Percentiles rank a stretch among this genome's conserved stretches.
Evolutionary conservation across 495 filamentous ascomycete species (phyloP).

Genomic region (Talaromyces trachyspermus): DNA sequence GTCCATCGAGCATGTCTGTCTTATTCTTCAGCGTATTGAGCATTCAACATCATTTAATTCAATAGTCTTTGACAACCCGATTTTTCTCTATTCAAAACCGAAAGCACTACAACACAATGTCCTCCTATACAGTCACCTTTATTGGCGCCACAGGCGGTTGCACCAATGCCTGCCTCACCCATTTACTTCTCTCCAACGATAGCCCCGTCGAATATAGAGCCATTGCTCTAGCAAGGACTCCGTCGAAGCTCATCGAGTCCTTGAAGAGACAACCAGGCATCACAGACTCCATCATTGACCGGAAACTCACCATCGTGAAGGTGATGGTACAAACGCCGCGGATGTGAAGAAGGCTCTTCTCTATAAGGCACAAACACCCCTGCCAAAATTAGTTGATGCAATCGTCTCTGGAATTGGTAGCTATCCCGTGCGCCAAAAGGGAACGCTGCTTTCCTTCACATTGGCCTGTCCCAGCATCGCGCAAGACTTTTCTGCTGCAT

Average conservation of each 20-base stretch:
- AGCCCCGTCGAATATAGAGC: too few relatives aligned
- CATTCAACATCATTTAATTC: not conserved
- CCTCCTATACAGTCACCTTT: slow-evolving; percentile 32
- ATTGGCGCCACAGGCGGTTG: slow-evolving; percentile 47
- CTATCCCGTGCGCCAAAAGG: slow-evolving; percentile 14
- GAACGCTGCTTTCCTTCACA: slow-evolving; percentile 9
- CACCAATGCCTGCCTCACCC: slow-evolving; percentile 38
- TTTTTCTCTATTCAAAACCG: not conserved
- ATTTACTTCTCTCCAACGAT: slow-evolving; percentile 34
- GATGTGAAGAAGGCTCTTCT: slow-evolving; percentile 31
- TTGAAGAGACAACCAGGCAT: slow-evolving; percentile 28
- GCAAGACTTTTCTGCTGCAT: slow-evolving; percentile 15
- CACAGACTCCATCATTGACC: slow-evolving; percentile 18
- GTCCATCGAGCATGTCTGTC: not conserved
- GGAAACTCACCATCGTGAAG: slow-evolving; percentile 42
- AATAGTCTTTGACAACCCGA: too few relatives aligned
- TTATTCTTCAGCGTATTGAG: not conserved
- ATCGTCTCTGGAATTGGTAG: slow-evolving; percentile 45
- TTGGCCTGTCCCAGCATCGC: slow-evolving; percentile 22
- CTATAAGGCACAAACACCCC: not conserved
- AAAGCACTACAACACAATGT: slow-evolving; percentile 2
- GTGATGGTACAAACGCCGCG: slow-evolving; percentile 41
- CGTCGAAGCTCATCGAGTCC: slow-evolving; percentile 49
- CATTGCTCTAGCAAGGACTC: slow-evolving; percentile 50
- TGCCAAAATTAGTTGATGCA: slow-evolving; percentile 15